phyloP scores from a whole-genome alignment of 306 rosid genomes.

The Abrus precatorius region DNA sequence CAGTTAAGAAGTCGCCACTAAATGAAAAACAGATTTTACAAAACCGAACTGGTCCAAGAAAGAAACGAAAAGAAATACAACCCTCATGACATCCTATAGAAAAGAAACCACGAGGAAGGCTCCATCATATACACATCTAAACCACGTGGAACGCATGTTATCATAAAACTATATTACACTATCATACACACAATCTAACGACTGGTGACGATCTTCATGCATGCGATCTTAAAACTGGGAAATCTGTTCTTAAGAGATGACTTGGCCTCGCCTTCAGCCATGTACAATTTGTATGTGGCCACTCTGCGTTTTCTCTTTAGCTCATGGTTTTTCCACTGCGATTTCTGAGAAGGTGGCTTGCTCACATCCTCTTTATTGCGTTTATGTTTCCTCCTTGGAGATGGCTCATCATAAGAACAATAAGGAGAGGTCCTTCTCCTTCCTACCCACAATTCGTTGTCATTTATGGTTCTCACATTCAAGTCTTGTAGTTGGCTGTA shows the following conservation, averaged over 20 bases:
- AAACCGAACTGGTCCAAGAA: neutral
- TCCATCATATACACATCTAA: too few species aligned
- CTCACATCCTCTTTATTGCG: neutral
- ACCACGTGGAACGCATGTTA: neutral
- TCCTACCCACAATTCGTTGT: neutral
- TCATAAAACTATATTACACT: neutral
- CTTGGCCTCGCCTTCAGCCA: conserved; percentile 58
- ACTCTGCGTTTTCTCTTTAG: conserved; percentile 60
- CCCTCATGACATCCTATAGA: too few species aligned
- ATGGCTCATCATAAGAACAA: conserved; percentile 4
- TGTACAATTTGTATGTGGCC: conserved; percentile 59
- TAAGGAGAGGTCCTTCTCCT: conserved; percentile 4
- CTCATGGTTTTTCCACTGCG: conserved; percentile 63
- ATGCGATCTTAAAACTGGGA: conserved; percentile 52
- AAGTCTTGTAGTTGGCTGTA: neutral
- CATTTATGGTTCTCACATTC: neutral
- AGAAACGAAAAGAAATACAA: neutral
- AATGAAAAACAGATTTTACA: neutral
- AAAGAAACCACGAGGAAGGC: too few species aligned
- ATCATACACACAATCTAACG: too few species aligned
- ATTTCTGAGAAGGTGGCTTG: neutral
- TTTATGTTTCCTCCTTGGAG: conserved; percentile 12
- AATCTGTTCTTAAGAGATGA: conserved; percentile 56
- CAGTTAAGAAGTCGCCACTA: neutral
- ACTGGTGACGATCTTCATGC: conserved; percentile 42